Percentiles rank a stretch among this genome's conserved stretches.
Conservation (phyloP, 2,329 filamentous ascomycete genomes). For the Orbilia blumenaviensis region DNA sequence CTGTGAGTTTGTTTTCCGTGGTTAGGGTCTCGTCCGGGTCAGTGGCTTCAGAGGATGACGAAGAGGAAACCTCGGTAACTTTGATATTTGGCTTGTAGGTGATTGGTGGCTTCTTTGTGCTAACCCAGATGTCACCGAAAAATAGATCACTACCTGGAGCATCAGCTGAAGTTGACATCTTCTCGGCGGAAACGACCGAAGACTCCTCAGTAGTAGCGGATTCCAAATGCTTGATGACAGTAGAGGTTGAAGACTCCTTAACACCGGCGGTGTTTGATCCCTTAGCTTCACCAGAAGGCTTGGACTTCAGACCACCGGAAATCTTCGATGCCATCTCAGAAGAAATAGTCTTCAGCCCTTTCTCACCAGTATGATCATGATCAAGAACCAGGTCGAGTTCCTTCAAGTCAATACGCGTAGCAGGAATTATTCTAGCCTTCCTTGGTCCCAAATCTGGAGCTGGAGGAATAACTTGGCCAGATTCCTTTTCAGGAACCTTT, state of each 20-base stretch:
- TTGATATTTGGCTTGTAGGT: not conserved
- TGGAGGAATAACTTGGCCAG: not conserved
- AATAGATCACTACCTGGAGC: not conserved
- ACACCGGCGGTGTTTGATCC: too few species aligned
- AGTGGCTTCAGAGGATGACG: not conserved
- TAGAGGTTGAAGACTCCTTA: too few species aligned
- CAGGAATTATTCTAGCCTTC: too few species aligned
- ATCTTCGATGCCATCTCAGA: too few species aligned
- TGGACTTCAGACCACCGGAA: too few species aligned
- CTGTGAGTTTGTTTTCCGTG: not conserved
- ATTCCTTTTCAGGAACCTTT: not conserved
- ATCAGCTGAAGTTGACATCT: not conserved
- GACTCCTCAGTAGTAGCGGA: too few species aligned
- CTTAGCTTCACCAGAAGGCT: too few species aligned
- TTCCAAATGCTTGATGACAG: too few species aligned
- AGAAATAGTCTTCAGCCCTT: too few species aligned
- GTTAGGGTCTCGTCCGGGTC: not conserved
- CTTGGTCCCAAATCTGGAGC: not conserved
- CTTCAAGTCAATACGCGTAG: too few species aligned
- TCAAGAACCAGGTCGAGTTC: not conserved
- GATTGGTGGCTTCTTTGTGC: not conserved
- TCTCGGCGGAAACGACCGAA: too few species aligned
- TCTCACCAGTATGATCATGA: too few species aligned
- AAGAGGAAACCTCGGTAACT: not conserved
- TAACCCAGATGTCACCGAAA: not conserved